phyloP scores from a whole-genome alignment of 2,329 filamentous ascomycete species.

The Trichoderma sp. region DNA sequence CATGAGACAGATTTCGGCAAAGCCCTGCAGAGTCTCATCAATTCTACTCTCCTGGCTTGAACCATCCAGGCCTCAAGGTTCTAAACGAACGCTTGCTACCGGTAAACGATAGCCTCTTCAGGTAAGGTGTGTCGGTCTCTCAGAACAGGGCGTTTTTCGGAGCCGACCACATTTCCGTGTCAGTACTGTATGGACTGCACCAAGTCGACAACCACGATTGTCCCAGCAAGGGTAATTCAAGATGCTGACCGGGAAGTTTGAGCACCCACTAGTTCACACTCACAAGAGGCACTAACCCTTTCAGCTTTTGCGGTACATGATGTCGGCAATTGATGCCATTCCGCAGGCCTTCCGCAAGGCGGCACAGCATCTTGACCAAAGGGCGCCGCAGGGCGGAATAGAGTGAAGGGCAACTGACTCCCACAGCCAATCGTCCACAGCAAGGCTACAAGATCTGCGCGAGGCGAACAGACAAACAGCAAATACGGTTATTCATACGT shows the following conservation, averaged over 20 bases:
- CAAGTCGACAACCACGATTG: background rate
- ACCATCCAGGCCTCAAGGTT: background rate
- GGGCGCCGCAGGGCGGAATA: background rate
- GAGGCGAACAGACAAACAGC: background rate
- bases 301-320: constrained; percentile 5
- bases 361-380: background rate
- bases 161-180: background rate
- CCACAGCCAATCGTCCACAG: background rate
- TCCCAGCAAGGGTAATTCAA: constrained; percentile 1
- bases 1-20: background rate
- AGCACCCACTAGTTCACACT: constrained; percentile 5
- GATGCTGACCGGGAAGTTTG: constrained; percentile 9
- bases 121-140: background rate
- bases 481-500: background rate
- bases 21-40: background rate
- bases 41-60: background rate
- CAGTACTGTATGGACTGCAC: background rate
- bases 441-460: background rate
- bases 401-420: background rate
- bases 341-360: background rate
- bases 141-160: background rate
- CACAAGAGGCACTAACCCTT: background rate
- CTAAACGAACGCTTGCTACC: background rate
- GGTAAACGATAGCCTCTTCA: background rate
- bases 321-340: constrained; percentile 8